Base-by-base conservation (phyloP, 148 eudicot genomes). In the Persicaria maculosa region DNA sequence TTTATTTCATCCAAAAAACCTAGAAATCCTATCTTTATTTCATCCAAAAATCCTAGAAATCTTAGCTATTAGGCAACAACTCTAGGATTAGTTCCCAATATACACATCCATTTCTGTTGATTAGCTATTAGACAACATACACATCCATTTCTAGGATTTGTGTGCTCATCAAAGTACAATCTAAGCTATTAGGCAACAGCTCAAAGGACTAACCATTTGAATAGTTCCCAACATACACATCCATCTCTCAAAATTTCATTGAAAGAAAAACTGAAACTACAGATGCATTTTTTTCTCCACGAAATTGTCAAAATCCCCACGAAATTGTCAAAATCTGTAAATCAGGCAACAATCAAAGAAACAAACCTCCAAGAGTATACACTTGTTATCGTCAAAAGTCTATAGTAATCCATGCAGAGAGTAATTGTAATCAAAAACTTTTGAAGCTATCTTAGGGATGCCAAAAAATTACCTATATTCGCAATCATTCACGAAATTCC, bases 391-490 rank as follows among this genome's bases (percentile, higher is more conserved):
- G 5, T 87, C 92, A 2, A 96, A 83, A 78, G 74, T 82, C 44
- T 69, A 76, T 0, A 76, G 50, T 44, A 93, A 45, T n/a, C 92
- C 90, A 43, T 44, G 83, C 78, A 93, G 74, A 31, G 96, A 87
- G 73, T 86, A 90, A 80, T 90, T 93, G 84, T 93, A 93, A 79
- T 93, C 96, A 72, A 84, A 74, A 8, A 83, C 87, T 77, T 80
- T 84, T 0, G 87, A 80, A 86, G 84, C 82, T 74, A 93, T 86
- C 96, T 93, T 53, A 70, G 11, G 45, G 19, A 47, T 0, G 77
- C 45, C 44, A 64, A 45, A 3, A 64, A 64, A 6, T 36, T n/a
- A 64, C 69, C 69, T 64, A 72, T 74, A 68, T 16, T 1, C 2
- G 68, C 47, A 61, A 45, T 36, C 40, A 59, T 5, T 11, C 54